Evolutionary conservation across 2,329 filamentous ascomycete species (phyloP).

Genomic region (Neofusicoccum umdonicola): DNA sequence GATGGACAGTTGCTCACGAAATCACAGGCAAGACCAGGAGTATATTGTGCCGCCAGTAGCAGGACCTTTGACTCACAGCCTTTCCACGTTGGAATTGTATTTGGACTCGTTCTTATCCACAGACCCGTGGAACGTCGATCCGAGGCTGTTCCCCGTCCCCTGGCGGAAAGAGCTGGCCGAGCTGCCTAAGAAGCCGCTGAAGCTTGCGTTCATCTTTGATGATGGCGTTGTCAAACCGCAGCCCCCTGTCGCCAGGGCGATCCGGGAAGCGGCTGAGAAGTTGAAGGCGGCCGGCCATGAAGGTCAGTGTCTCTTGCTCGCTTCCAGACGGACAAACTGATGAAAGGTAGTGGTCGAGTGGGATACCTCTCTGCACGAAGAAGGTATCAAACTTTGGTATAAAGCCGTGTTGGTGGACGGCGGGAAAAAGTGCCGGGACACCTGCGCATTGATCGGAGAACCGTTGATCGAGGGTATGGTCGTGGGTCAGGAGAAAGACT

Average conservation of each 20-base stretch:
- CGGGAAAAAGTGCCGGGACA: conserved; percentile 18
- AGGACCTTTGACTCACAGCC: conserved; percentile 54
- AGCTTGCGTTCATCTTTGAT: conserved; percentile 49
- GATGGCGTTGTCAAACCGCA: conserved; percentile 53
- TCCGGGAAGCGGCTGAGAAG: conserved; percentile 44
- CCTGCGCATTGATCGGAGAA: conserved; percentile 21
- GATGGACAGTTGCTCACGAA: no score
- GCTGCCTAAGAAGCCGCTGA: conserved; percentile 21
- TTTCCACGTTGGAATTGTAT: conserved; percentile 55
- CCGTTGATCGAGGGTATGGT: conserved; percentile 25
- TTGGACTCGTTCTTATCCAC: conserved; percentile 55
- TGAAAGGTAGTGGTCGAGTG: conserved; percentile 24
- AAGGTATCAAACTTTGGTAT: conserved; percentile 20
- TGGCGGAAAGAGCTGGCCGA: conserved; percentile 51
- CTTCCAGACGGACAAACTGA: no score
- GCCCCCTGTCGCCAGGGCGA: conserved; percentile 48
- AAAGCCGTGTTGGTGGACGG: conserved; percentile 22
- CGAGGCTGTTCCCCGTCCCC: conserved; percentile 62
- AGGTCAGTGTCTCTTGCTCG: background rate
- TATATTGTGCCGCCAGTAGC: conserved; percentile 44
- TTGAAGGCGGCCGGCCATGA: background rate
- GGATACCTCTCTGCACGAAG: conserved; percentile 19
- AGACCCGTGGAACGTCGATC: conserved; percentile 67
- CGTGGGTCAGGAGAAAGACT: conserved; percentile 20
- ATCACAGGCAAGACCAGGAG: conserved; percentile 52